Evolutionary conservation across 2,329 filamentous ascomycete species (phyloP).

Genomic region (Aspergillus nomiae): DNA sequence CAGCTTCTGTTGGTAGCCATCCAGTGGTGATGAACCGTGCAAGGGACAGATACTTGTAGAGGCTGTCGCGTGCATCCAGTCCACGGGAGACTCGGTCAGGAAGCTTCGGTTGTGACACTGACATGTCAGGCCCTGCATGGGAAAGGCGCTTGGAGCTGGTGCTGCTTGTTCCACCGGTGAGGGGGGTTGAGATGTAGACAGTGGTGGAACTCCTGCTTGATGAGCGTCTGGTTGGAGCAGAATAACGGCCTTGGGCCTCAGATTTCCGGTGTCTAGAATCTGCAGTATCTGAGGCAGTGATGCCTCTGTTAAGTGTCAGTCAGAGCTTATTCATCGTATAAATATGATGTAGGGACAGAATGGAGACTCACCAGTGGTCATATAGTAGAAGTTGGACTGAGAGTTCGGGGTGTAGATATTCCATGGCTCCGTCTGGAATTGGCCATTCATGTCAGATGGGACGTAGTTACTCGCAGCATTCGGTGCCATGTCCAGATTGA

Average conservation of each 20-base stretch:
- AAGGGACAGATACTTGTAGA: neutral
- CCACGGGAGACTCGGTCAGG: neutral
- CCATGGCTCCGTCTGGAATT: conserved; percentile 6
- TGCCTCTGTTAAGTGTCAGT: conserved; percentile 9
- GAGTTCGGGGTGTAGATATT: conserved; percentile 1
- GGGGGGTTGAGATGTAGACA: conserved; percentile 3
- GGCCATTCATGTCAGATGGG: conserved; percentile 1
- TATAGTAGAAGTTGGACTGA: conserved; percentile 5
- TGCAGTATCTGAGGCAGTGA: conserved; percentile 24
- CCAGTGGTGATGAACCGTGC: neutral
- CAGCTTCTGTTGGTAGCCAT: neutral
- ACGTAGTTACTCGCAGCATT: neutral
- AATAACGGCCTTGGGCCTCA: conserved; percentile 19
- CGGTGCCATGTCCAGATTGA: neutral
- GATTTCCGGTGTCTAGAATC: conserved; percentile 7
- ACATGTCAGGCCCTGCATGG: neutral
- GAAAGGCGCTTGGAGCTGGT: neutral
- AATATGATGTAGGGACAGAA: neutral
- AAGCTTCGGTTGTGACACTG: neutral
- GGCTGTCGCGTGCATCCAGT: neutral
- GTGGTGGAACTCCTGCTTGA: neutral
- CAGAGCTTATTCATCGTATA: neutral
- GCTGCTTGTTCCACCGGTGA: neutral
- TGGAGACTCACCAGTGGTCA: conserved; percentile 13
- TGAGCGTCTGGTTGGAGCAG: conserved; percentile 12